These are phyloP conservation scores for Solanum hybrid DNA, from an alignment of 305 asterid genomes.

Conservation along the genomic window DNA sequence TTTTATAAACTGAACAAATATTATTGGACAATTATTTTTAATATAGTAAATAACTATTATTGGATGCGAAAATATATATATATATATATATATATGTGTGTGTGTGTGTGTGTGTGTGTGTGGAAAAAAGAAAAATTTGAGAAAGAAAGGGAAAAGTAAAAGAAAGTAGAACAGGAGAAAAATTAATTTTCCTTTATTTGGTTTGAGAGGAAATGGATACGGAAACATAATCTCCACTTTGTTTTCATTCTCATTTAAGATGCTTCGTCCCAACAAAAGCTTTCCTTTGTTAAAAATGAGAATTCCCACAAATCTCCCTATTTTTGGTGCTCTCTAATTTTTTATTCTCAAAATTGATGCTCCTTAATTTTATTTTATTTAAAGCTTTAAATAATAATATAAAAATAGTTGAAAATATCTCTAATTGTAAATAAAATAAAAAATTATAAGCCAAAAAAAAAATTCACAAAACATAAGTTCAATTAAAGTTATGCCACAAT, in stretches of 20 bases:
- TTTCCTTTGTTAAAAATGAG: not conserved
- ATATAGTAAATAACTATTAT: too few species aligned
- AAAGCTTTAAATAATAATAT: not conserved
- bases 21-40: not conserved
- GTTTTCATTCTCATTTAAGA: not conserved
- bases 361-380: not conserved
- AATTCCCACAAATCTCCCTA: not conserved
- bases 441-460: not conserved
- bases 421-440: not conserved
- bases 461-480: not conserved
- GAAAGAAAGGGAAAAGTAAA: not conserved
- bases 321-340: not conserved
- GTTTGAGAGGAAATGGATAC: not conserved
- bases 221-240: not conserved
- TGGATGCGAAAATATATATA: too few species aligned
- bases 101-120: too few species aligned
- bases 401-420: not conserved
- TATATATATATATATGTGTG: too few species aligned
- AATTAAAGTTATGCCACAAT: not conserved
- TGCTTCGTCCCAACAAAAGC: not conserved
- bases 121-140: not conserved
- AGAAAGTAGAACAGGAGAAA: not conserved
- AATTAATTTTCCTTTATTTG: not conserved
- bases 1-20: not conserved
- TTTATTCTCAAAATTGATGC: not conserved